Evolutionary conservation across 768 basidiomycete species (phyloP).

Genomic region (Leccinum uliginosum): DNA sequence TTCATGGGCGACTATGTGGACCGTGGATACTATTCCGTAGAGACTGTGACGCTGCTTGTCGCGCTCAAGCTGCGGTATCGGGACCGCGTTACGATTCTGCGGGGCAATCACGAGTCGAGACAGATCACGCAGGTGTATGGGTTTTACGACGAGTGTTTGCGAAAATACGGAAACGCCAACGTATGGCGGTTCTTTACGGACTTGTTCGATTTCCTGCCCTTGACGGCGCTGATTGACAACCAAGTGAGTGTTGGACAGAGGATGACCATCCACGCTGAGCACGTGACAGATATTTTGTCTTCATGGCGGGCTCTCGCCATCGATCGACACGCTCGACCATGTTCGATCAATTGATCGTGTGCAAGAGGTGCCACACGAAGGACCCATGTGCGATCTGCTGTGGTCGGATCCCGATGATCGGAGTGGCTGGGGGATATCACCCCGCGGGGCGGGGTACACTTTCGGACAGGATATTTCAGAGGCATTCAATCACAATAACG

Average conservation of each 20-base stretch:
- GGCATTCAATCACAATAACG: constrained; percentile 99
- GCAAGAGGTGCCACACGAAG: constrained; percentile 99
- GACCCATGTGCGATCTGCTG: constrained; percentile 98
- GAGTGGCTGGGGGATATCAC: constrained; percentile 99
- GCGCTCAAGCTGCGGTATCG: constrained; percentile 97
- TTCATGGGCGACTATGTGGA: constrained; percentile 99
- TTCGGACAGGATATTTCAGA: constrained; percentile 99
- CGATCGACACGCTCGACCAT: constrained; percentile 99
- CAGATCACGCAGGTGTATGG: constrained; percentile 99
- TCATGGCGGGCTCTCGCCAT: constrained; percentile 95
- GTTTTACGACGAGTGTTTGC: constrained; percentile 98
- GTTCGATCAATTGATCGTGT: constrained; percentile 98
- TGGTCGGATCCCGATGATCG: constrained; percentile 99
- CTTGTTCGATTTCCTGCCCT: constrained; percentile 94
- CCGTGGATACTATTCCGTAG: constrained; percentile 98
- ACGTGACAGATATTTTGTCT: constrained; percentile 88
- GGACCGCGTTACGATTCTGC: constrained; percentile 94
- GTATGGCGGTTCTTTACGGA: constrained; percentile 99
- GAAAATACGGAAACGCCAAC: constrained; percentile 99
- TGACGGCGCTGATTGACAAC: constrained; percentile 97
- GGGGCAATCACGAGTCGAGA: constrained; percentile 97
- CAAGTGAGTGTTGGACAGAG: constrained; percentile 64
- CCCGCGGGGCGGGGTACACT: constrained; percentile 97
- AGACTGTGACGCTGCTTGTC: constrained; percentile 96
- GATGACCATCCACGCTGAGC: constrained; percentile 7